Base-by-base conservation (phyloP, 495 filamentous ascomycete species). In the Aspergillus diversus region DNA sequence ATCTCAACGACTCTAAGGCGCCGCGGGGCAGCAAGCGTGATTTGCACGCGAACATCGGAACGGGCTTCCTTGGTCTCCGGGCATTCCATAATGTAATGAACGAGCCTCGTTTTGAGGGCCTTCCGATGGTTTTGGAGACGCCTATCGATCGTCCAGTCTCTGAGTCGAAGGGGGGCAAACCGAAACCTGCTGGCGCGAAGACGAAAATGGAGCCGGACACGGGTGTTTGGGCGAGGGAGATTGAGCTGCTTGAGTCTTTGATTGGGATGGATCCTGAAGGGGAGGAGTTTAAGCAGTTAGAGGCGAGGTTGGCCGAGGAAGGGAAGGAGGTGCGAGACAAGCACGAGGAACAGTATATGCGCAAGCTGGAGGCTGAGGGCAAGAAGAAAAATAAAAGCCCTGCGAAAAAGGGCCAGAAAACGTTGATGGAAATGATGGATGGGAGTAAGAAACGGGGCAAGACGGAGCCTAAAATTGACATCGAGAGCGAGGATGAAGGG, bases 51-150 rank as follows among this genome's bases (percentile, higher is more conserved):
- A 97, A 97, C 70, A 97, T 99, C 63, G 95, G 95, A 5, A 91
- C 90, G 0, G 95, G 95, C 0, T 99, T 93, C 73, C 77, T 99
- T 0, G 95, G 95, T 1, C 80, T 99, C 8, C 85, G 91, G 34
- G 90, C 92, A 3, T 99, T 99, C 69, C 90, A 94, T 71, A 92
- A 91, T 68, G 80, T 99, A 37, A 88, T 97, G 81, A 98, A 99
- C 73, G 87, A 92, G 73, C 78, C 76, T 37, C 79, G 85, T 0
- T 90, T 98, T 46, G 83, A 92, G 68, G 86, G 85, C 11, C 66
- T 98, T 55, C 95, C 95, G 4, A 92, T 99, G 88, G 86, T 99
- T 6, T 81, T 99, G 16, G 95, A 99, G 77, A 98, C 95, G 43
- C 95, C 95, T 15, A 94, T 97, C 67, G 90, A 96, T 50, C 81